Evolutionary conservation across 352 stramenopile species (phyloP), one percentile per base, ranked within the genome.

Genomic region (Phytopythium boreale): DNA sequence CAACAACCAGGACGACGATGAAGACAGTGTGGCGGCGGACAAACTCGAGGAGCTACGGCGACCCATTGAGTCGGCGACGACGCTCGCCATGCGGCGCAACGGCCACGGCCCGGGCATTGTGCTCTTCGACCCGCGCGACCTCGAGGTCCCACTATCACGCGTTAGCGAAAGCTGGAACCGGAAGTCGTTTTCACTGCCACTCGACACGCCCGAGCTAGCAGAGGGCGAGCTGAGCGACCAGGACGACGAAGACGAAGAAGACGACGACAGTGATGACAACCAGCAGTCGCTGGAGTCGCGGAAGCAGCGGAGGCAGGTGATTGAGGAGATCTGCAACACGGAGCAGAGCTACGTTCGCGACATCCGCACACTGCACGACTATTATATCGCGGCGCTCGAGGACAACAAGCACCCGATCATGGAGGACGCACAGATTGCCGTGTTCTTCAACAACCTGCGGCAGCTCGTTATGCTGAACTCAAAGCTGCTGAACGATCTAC

Each of bases 381-480:
- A 80, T 41, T 96, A 93, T 65, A 89, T 96, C 36, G 82, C 91
- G 37, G 77, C 82, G 27, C 71, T 96, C 24, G 82, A 93, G 53
- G 82, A 89, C 60, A 89, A 86, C 60, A 79, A 77, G 41, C 83
- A 93, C 61, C 82, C 79, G 26, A 90, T 96, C 56, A 88, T 92
- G 79, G 76, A 87, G 34, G 84, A 96, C 68, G 80, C 84, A 2
- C 83, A 92, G 68, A 92, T 94, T 57, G 87, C 87, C 46, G 87
- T 95, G 19, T 95, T 95, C 52, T 95, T 95, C 63, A 93, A 92
- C 70, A 93, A 88, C 34, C 49, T 95, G 39, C 71, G 84, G 12
- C 80, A 93, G 61, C 71, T 95, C 2, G 82, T 93, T 31, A 90
- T 90, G 79, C 77, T 95, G 62, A 93, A 95, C 67, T 93, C 83